These are phyloP conservation scores for Parietichytrium sp. DNA, from an alignment of 108 stramenopile species.

Conservation along the genomic window DNA sequence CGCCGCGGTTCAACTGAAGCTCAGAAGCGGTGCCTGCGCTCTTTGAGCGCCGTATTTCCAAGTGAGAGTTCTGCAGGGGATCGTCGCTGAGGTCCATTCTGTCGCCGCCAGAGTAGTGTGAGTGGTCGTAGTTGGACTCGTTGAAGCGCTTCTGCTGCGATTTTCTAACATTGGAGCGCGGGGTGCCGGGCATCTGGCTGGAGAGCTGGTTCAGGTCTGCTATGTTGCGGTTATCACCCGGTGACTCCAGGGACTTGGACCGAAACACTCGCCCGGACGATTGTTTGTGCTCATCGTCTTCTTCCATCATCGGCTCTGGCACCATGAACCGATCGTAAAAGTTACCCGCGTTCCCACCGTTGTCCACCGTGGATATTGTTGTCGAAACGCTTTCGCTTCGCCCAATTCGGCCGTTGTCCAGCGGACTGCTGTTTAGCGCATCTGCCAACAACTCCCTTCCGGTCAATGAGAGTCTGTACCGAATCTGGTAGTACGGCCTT, in stretches of 20 bases:
- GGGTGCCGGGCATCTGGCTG: not conserved
- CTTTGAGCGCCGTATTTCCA: not conserved
- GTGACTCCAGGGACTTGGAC: not conserved
- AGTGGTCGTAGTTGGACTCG: not conserved
- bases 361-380: not conserved
- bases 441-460: constrained; percentile 28
- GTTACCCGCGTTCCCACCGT: not conserved
- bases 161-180: not conserved
- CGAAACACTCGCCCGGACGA: not conserved
- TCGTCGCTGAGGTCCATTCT: no score
- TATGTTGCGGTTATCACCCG: no score
- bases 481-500: constrained; percentile 31
- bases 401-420: not conserved
- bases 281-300: no score
- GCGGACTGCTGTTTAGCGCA: not conserved
- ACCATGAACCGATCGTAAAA: not conserved
- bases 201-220: no score
- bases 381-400: constrained; percentile 40
- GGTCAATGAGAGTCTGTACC: constrained; percentile 23
- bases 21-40: constrained; percentile 22
- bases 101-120: not conserved
- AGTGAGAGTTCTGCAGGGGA: no score
- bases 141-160: not conserved
- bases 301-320: no score
- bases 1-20: constrained; percentile 28